These are phyloP conservation scores for Lithospermum erythrorhizon DNA, from an alignment of 257 asterid genomes.

Conservation along the genomic window DNA sequence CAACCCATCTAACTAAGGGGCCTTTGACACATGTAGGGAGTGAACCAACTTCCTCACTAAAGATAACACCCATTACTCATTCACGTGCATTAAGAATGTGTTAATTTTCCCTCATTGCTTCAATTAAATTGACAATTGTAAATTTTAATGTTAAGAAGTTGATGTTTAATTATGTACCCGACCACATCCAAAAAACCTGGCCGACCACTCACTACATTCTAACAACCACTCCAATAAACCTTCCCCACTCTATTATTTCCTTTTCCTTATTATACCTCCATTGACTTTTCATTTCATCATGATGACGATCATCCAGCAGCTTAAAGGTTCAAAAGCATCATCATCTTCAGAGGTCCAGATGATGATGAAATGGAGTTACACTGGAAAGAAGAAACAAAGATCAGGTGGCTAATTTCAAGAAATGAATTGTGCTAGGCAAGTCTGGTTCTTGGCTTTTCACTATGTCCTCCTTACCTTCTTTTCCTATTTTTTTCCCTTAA, in stretches of 20 bases:
- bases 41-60: too few species aligned
- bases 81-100: too few species aligned
- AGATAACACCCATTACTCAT: too few species aligned
- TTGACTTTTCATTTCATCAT: not conserved
- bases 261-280: not conserved
- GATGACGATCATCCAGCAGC: not conserved
- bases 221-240: not conserved
- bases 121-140: too few species aligned
- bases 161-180: too few species aligned
- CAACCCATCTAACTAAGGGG: too few species aligned
- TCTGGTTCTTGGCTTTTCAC: conserved; percentile 2
- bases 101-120: too few species aligned
- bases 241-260: not conserved
- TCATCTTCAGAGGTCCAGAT: not conserved
- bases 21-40: too few species aligned
- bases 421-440: not conserved
- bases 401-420: not conserved
- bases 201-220: not conserved
- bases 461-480: not conserved
- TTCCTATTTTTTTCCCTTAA: not conserved
- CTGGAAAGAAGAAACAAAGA: not conserved
- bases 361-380: not conserved
- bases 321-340: not conserved
- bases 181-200: too few species aligned
- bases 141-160: not conserved